phyloP scores from a whole-genome alignment of 169 alveolate species.

The Eimeria tenella region DNA sequence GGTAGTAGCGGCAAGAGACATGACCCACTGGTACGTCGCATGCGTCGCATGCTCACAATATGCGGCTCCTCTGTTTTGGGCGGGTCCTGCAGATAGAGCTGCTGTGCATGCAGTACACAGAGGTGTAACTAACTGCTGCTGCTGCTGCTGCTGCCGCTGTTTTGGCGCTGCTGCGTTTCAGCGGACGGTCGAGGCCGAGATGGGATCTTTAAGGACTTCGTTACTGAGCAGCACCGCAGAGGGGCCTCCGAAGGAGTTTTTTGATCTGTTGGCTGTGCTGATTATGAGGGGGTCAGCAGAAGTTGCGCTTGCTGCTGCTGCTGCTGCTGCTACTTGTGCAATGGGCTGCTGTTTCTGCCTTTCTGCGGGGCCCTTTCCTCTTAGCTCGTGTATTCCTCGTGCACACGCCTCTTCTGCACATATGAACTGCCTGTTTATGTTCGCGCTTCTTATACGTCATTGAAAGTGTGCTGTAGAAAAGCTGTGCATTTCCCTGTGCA shows the following conservation, averaged over 20 bases:
- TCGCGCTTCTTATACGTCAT: neutral
- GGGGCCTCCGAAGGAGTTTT: conserved; percentile 49
- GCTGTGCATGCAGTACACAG: neutral
- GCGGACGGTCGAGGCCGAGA: neutral
- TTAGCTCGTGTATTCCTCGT: neutral
- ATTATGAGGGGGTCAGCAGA: conserved; percentile 40
- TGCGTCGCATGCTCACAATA: neutral
- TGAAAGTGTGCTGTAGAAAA: neutral
- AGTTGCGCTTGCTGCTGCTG: neutral
- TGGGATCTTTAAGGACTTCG: neutral
- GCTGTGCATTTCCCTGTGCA: neutral
- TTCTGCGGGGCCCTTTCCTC: neutral
- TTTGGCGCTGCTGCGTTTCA: neutral
- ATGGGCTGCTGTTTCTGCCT: neutral
- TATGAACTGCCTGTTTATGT: too few species aligned
- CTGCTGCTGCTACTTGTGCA: neutral
- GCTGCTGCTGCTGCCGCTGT: neutral
- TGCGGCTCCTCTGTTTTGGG: neutral
- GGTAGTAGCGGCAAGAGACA: neutral
- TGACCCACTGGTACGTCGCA: neutral
- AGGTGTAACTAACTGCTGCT: neutral
- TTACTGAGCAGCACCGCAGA: neutral
- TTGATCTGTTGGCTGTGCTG: conserved; percentile 22
- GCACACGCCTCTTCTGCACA: neutral
- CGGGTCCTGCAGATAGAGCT: neutral